Conservation (phyloP, 2,329 filamentous ascomycete genomes). For the Plectosphaerella cucumerina region DNA sequence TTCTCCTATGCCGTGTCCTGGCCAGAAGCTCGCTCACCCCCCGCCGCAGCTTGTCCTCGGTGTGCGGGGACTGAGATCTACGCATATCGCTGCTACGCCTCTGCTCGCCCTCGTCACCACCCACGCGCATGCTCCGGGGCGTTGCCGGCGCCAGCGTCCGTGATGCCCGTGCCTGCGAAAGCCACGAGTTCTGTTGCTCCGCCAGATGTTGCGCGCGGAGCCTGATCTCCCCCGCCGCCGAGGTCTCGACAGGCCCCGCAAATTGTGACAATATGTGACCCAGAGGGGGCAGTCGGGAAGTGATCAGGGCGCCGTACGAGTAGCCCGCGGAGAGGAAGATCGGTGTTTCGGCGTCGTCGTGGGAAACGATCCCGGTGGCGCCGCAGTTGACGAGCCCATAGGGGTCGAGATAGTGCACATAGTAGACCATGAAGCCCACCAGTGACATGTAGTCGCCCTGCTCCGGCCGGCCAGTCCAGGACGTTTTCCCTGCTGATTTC, state of each 20-base stretch:
- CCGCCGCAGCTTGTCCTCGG: slow-evolving; percentile 42
- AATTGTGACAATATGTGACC: slow-evolving; percentile 58
- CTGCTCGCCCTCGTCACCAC: slow-evolving; percentile 41
- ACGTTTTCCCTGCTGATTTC: slow-evolving; percentile 71
- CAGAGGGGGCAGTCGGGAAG: slow-evolving; percentile 65
- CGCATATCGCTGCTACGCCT: slow-evolving; percentile 32
- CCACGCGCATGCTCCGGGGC: slow-evolving; percentile 36
- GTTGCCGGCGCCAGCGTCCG: slow-evolving; percentile 21
- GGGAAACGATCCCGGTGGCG: background rate
- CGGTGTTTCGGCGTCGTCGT: slow-evolving; percentile 4
- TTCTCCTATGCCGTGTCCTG: slow-evolving; percentile 20
- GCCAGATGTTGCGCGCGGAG: slow-evolving; percentile 66
- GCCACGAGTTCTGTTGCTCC: slow-evolving; percentile 51
- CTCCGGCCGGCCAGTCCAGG: slow-evolving; percentile 82
- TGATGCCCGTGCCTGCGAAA: slow-evolving; percentile 28
- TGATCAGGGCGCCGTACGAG: slow-evolving; percentile 85
- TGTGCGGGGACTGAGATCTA: slow-evolving; percentile 34
- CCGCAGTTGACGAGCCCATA: slow-evolving; percentile 17
- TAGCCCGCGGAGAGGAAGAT: slow-evolving; percentile 70
- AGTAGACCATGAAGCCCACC: slow-evolving; percentile 74
- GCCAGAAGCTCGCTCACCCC: slow-evolving; percentile 44
- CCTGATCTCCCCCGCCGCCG: slow-evolving; percentile 64
- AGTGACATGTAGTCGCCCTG: slow-evolving; percentile 78
- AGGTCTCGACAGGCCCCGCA: slow-evolving; percentile 43
- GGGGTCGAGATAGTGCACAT: slow-evolving; percentile 57